phyloP scores from a whole-genome alignment of 139 green algal genomes.

The Tetradesmus obliquus region DNA sequence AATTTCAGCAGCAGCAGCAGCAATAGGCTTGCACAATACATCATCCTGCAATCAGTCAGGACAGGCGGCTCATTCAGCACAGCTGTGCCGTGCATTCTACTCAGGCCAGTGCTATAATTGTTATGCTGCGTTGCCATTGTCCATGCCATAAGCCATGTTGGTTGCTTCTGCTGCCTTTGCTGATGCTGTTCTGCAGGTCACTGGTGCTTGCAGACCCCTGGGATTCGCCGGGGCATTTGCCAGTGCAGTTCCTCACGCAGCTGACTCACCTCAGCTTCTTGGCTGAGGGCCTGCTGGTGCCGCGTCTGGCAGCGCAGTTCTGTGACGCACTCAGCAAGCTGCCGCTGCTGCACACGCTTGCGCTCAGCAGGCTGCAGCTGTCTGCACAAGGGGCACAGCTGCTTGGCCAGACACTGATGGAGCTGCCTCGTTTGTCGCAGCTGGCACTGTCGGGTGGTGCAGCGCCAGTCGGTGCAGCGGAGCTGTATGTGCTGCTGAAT shows the following conservation, averaged over 20 bases:
- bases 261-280: constrained; percentile 37
- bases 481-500: constrained; percentile 43
- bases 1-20: background rate
- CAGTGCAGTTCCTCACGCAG: background rate
- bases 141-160: background rate
- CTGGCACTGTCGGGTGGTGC: constrained; percentile 32
- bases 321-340: background rate
- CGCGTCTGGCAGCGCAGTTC: constrained; percentile 24
- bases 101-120: too few species aligned
- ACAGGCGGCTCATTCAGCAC: too few species aligned
- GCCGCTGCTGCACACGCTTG: constrained; percentile 5
- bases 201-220: constrained; percentile 41
- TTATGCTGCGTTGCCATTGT: too few species aligned
- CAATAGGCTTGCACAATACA: background rate
- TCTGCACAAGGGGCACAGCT: background rate
- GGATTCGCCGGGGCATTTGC: background rate
- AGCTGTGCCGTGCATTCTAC: too few species aligned
- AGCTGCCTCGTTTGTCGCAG: background rate
- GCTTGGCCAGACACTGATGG: constrained; percentile 2
- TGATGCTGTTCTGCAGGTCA: constrained; percentile 13
- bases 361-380: constrained; percentile 27
- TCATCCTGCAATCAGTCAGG: too few species aligned
- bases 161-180: background rate
- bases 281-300: constrained; percentile 39
- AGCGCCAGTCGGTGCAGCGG: background rate